Percentiles rank a stretch among this genome's conserved stretches.
phyloP scores from a whole-genome alignment of 768 basidiomycete species.

The Kwoniella shandongensis region DNA sequence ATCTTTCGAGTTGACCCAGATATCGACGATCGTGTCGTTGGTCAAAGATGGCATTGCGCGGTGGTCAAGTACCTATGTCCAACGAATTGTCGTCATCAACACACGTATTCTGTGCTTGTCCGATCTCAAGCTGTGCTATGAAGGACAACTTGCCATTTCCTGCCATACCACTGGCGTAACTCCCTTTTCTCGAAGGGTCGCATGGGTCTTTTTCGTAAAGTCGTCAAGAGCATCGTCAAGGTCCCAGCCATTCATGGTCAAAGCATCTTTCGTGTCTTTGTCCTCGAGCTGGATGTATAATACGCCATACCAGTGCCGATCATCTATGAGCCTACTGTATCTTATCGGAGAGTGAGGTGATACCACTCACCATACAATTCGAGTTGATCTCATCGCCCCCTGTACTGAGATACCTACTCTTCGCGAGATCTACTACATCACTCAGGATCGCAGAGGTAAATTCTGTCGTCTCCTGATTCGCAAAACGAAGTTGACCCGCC shows the following conservation, averaged over 20 bases:
- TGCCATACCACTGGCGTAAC: constrained; percentile 85
- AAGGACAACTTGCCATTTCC: constrained; percentile 61
- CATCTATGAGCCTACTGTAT: too few species aligned
- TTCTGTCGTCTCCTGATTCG: constrained; percentile 61
- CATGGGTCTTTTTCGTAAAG: constrained; percentile 66
- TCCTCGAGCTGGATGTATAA: constrained; percentile 57
- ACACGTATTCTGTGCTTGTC: too few species aligned
- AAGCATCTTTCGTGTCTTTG: constrained; percentile 60
- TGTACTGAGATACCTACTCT: constrained; percentile 68
- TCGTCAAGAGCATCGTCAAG: constrained; percentile 65
- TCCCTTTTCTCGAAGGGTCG: constrained; percentile 59
- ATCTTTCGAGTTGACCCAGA: constrained; percentile 70
- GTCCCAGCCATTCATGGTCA: constrained; percentile 60
- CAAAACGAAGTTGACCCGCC: constrained; percentile 76
- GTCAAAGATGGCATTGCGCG: constrained; percentile 50
- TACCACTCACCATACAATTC: constrained; percentile 60
- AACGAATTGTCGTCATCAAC: too few species aligned
- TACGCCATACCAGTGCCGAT: too few species aligned
- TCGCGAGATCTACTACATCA: constrained; percentile 57
- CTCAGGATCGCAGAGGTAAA: constrained; percentile 64
- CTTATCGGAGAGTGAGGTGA: neutral
- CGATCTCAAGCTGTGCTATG: too few species aligned
- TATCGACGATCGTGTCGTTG: constrained; percentile 48
- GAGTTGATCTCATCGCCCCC: constrained; percentile 80
- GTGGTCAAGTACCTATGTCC: constrained; percentile 18